phyloP scores from a whole-genome alignment of 2,329 filamentous ascomycete genomes.

The Neocatenulostroma microsporum region DNA sequence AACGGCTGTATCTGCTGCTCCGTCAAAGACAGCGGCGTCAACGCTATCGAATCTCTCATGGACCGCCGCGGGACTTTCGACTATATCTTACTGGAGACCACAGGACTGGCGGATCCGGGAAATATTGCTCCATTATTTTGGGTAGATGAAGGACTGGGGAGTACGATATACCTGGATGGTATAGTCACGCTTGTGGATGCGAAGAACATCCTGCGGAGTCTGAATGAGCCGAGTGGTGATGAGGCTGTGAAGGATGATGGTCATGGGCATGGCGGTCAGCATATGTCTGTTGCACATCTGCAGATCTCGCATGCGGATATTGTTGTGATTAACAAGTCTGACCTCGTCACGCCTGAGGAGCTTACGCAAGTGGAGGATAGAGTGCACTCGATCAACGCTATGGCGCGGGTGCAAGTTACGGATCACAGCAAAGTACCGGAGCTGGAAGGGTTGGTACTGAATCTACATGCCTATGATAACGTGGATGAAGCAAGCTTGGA shows the following conservation, averaged over 20 bases:
- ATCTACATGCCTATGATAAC: slow-evolving; percentile 86
- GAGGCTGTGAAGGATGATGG: slow-evolving; percentile 42
- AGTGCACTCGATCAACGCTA: slow-evolving; percentile 76
- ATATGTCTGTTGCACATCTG: slow-evolving; percentile 86
- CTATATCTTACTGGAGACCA: slow-evolving; percentile 95
- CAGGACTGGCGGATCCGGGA: slow-evolving; percentile 86
- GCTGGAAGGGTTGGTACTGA: slow-evolving; percentile 77
- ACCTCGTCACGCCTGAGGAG: slow-evolving; percentile 66
- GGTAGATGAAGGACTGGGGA: slow-evolving; percentile 92
- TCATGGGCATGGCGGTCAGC: slow-evolving; percentile 56
- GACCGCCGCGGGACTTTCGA: slow-evolving; percentile 88
- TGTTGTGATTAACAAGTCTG: slow-evolving; percentile 86
- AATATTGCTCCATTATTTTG: slow-evolving; percentile 95
- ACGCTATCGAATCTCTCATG: slow-evolving; percentile 93
- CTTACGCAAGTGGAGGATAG: slow-evolving; percentile 62
- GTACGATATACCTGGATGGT: slow-evolving; percentile 91
- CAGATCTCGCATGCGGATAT: slow-evolving; percentile 97
- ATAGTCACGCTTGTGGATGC: slow-evolving; percentile 95
- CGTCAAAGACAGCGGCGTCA: slow-evolving; percentile 92
- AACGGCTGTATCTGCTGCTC: slow-evolving; percentile 98
- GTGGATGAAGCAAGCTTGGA: slow-evolving; percentile 59
- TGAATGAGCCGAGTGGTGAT: slow-evolving; percentile 56
- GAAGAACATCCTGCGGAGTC: slow-evolving; percentile 75
- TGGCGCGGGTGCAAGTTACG: slow-evolving; percentile 78
- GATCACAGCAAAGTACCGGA: slow-evolving; percentile 70